Base-by-base conservation (phyloP, 2,329 filamentous ascomycete species). In the Colletotrichum lupini region DNA sequence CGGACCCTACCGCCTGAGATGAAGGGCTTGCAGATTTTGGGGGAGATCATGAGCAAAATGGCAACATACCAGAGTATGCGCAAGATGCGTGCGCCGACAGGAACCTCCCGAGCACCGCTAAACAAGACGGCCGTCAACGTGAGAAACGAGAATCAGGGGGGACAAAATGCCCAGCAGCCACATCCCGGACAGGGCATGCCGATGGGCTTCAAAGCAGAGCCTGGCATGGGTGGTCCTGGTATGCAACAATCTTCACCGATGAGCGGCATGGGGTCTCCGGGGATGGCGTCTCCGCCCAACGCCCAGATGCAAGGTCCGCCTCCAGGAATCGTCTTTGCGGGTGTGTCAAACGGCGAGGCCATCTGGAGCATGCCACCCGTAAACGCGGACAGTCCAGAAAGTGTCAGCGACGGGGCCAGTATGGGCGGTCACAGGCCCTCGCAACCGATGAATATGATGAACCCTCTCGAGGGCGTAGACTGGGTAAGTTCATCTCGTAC, bases 1-100 rank as follows among this genome's bases (percentile, higher is more conserved):
- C 79, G 85, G 5, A 80, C 85, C 42, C 80, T 89, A 55, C 80
- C 87, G 14, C 86, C 86, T 3, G 84, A 87, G 22, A 84, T 89
- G 56, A 94, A 94, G 79, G 88, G 87, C 12, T 82, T 89, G 35
- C 85, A 86, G 24, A 87, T 95, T 1, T 82, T 95, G 37, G 84
- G 84, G 11, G 92, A 94, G 73, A 85, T 95, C 49, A 84, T 88
- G 76, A 87, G 88, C 49, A 90, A 92, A 76, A 90, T 89, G 37
- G 85, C 87, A 16, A 83, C 89, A 4, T 93, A 92, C 77, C 86
- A 88, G 76, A 84, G 83, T 28, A 86, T 91, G 82, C 87, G 91
- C 52, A 89, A 89, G 74, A 85, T 89, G 79, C 84, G 89, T 19
- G 87, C 88, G 1, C 88, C 90, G 0, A 85, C 81, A 4, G 81